phyloP scores from a whole-genome alignment of 2,329 filamentous ascomycete genomes.

The Fonsecaea pedrosoi region DNA sequence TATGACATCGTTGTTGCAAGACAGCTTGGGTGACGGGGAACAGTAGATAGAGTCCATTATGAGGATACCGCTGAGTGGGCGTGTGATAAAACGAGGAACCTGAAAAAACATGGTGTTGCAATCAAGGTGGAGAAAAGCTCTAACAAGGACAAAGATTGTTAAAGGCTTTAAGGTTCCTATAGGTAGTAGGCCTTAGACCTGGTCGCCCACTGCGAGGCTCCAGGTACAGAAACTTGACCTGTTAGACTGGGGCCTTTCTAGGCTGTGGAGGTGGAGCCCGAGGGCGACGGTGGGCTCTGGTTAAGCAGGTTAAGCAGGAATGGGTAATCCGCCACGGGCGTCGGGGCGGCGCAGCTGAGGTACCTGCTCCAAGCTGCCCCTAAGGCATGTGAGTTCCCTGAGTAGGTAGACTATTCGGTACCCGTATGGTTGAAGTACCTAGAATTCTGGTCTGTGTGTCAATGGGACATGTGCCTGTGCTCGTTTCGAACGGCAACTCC shows the following conservation, averaged over 20 bases:
- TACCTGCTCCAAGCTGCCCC: no score
- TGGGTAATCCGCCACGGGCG: not conserved
- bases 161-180: not conserved
- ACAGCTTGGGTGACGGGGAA: not conserved
- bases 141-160: constrained; percentile 5
- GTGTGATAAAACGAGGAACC: constrained; percentile 15
- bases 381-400: not conserved
- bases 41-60: not conserved
- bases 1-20: constrained; percentile 18
- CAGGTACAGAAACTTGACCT: constrained; percentile 4
- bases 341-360: constrained; percentile 3
- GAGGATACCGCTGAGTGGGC: constrained; percentile 14
- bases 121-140: constrained; percentile 17
- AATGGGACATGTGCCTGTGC: constrained; percentile 5
- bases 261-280: not conserved
- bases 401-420: not conserved
- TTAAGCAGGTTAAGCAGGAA: not conserved
- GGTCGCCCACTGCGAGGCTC: constrained; percentile 12
- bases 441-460: constrained; percentile 13
- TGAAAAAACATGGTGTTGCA: constrained; percentile 20
- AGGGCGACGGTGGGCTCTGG: not conserved
- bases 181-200: not conserved
- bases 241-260: not conserved
- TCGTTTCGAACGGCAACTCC: constrained; percentile 17
- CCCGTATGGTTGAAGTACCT: not conserved